These are phyloP conservation scores for Geoglossum glabrum DNA, from an alignment of 495 filamentous ascomycete genomes.

Conservation along the genomic window DNA sequence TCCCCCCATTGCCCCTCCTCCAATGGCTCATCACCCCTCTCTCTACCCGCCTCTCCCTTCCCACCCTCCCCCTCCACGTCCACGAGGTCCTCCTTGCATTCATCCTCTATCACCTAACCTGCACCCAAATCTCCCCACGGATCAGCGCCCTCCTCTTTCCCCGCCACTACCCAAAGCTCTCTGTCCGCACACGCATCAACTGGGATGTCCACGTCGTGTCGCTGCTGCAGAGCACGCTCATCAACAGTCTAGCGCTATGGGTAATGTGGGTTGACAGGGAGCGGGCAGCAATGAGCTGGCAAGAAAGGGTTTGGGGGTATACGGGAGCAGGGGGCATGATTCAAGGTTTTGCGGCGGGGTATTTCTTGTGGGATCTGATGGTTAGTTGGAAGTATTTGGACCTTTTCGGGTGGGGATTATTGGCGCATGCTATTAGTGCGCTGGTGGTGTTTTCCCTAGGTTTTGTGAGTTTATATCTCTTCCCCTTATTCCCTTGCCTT, in stretches of 20 bases:
- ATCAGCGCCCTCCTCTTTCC: constrained; percentile 41
- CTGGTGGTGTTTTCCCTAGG: constrained; percentile 74
- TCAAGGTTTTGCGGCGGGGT: constrained; percentile 71
- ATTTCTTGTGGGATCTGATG: constrained; percentile 84
- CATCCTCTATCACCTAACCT: constrained; percentile 55
- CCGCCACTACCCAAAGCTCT: too few species aligned
- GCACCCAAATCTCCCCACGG: constrained; percentile 49
- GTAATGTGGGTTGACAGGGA: constrained; percentile 65
- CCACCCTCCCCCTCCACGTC: constrained; percentile 61
- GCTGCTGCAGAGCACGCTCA: constrained; percentile 63
- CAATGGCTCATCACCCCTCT: constrained; percentile 32
- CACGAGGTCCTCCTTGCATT: constrained; percentile 72
- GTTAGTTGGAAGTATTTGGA: constrained; percentile 49
- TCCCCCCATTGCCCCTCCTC: constrained; percentile 33
- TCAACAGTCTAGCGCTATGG: constrained; percentile 62
- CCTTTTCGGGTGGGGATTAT: constrained; percentile 73
- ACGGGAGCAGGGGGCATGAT: constrained; percentile 65
- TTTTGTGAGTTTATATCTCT: constrained; percentile 45
- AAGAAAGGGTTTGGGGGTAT: constrained; percentile 79
- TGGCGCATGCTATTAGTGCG: constrained; percentile 76
- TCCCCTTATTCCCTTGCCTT: not conserved
- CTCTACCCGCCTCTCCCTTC: constrained; percentile 37
- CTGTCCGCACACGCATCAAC: constrained; percentile 64
- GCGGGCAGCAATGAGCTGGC: constrained; percentile 45
- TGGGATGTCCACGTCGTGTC: constrained; percentile 97